Conservation (phyloP, 805 yeast species). For the Tetrapisispora arboricola region DNA sequence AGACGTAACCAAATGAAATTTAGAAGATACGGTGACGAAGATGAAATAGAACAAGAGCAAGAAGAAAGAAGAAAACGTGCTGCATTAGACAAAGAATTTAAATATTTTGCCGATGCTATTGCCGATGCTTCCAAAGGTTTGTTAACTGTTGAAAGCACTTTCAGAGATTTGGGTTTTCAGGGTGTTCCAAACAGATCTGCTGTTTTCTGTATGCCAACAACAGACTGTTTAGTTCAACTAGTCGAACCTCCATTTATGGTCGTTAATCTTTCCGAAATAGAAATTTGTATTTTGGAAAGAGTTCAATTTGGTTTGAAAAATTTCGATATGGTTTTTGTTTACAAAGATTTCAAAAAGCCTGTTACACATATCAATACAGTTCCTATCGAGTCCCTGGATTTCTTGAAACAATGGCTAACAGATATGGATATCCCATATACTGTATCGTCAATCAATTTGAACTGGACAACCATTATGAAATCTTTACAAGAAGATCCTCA, state of each 20-base stretch:
- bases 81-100: conserved; percentile 84
- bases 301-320: conserved; percentile 95
- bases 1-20: conserved; percentile 61
- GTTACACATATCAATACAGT: conserved; percentile 91
- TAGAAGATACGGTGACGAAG: conserved; percentile 93
- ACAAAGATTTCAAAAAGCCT: conserved; percentile 79
- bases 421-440: conserved; percentile 93
- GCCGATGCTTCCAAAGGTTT: conserved; percentile 79
- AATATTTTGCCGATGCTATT: conserved; percentile 78
- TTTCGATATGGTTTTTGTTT: conserved; percentile 93
- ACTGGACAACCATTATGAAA: conserved; percentile 94
- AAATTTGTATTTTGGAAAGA: conserved; percentile 91
- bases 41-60: conserved; percentile 95
- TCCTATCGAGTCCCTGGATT: conserved; percentile 85
- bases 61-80: conserved; percentile 92
- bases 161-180: conserved; percentile 90
- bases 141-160: conserved; percentile 85
- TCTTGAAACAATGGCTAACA: conserved; percentile 93
- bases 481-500: conserved; percentile 87
- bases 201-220: conserved; percentile 90
- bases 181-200: conserved; percentile 97
- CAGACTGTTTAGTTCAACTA: conserved; percentile 91
- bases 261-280: conserved; percentile 82
- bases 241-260: conserved; percentile 93
- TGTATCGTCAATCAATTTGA: conserved; percentile 91